Conservation (phyloP, 2,329 filamentous ascomycete genomes). For the Trichoderma gracile region DNA sequence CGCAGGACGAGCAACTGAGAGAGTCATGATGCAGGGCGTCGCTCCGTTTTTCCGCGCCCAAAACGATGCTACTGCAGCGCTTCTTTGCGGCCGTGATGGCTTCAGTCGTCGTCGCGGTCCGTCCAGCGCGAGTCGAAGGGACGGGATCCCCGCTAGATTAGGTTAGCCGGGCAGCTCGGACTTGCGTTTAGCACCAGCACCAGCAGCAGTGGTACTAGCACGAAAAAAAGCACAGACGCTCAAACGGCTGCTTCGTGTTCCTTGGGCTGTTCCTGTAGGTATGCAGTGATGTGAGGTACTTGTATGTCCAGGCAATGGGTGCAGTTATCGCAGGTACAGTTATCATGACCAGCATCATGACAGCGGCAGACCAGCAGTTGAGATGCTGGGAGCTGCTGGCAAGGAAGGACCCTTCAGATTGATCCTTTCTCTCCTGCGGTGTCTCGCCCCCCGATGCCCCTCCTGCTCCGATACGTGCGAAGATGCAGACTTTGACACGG, state of each 20-base stretch:
- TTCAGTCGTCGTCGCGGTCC: constrained; percentile 11
- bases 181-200: background rate
- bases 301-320: too few relatives aligned
- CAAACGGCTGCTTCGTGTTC: constrained; percentile 2
- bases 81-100: constrained; percentile 1
- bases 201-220: background rate
- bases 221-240: background rate
- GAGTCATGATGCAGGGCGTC: constrained; percentile 14
- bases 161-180: background rate
- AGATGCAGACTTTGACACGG: background rate
- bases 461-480: background rate
- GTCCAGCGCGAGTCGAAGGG: background rate
- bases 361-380: background rate
- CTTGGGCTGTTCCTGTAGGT: too few relatives aligned
- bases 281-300: too few relatives aligned
- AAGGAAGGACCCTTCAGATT: constrained; percentile 12
- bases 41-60: constrained; percentile 14
- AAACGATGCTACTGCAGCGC: constrained; percentile 19
- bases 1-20: too few relatives aligned
- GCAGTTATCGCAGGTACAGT: background rate
- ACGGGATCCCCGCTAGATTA: constrained; percentile 21
- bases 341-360: constrained; percentile 11
- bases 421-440: constrained; percentile 11
- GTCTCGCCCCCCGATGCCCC: constrained; percentile 13
- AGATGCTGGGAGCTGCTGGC: background rate